Base-by-base conservation (phyloP, 768 basidiomycete genomes). In the Mrakia hoshinonis region DNA sequence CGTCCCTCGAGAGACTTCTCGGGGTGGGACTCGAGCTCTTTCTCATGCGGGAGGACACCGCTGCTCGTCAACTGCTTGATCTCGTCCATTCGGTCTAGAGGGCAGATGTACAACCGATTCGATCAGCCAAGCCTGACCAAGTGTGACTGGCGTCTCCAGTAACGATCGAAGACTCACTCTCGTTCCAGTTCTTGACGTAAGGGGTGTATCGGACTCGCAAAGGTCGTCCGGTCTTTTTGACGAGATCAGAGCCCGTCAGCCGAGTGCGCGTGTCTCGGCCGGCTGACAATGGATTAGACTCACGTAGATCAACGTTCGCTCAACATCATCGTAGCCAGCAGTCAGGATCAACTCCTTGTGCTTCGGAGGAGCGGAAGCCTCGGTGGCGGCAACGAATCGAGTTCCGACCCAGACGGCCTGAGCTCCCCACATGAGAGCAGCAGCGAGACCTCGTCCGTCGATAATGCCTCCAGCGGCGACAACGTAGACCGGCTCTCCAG, bases 401-500 rank as follows among this genome's bases (percentile, higher is more conserved):
- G 89, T 91, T 55, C 89, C 90, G 47, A 90, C 87, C 84, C 82
- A 89, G 67, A 93, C 91, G 46, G 84, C 93, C 75, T 91, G 85
- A 47, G 92, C 92, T 73, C 93, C 93, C 86, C 89, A 94, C 75
- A 87, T 83, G 68, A 97, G 80, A 76, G 93, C 91, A 29, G 38
- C 90, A 4, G 91, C 92, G 11, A 95, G 83, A 71, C 89, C 85
- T 63, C 92, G 85, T 5, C 92, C 92, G 75, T 95, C 91, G 80
- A 86, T 91, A 24, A 97, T 89, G 0, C 91, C 93, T 39, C 93
- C 93, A 5, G 93, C 93, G 34, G 91, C 93, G 71, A 97, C 81
- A 54, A 97, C 90, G 77, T 91, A 90, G 13, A 70, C 83, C 0
- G 91, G 91, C 75, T 87, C 81, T 60, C 90, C 90, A 0, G 88